Percentiles rank a stretch among this genome's conserved stretches.
These are phyloP conservation scores for Penicillium diatomitis DNA, from an alignment of 495 filamentous ascomycete species.

Conservation along the genomic window DNA sequence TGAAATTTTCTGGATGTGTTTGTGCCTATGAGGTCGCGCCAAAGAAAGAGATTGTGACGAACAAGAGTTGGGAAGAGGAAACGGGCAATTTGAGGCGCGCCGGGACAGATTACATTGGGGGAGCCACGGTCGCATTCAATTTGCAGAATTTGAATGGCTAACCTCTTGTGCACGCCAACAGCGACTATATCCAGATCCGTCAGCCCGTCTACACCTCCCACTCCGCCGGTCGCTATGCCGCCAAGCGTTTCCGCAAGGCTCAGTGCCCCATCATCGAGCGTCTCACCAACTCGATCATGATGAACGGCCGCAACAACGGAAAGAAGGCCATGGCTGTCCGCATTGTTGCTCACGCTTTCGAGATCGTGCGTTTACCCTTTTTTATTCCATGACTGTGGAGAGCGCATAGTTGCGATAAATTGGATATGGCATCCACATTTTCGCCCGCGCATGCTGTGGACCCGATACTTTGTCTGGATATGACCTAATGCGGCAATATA, in stretches of 20 bases:
- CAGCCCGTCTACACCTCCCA: constrained; percentile 96
- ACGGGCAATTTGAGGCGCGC: background rate
- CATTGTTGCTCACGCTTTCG: constrained; percentile 97
- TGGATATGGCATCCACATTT: background rate
- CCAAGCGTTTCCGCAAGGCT: constrained; percentile 99
- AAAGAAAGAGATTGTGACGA: constrained; percentile 2
- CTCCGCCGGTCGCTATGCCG: constrained; percentile 95
- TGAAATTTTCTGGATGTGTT: constrained; percentile 4
- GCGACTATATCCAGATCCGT: constrained; percentile 99
- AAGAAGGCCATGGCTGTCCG: constrained; percentile 99
- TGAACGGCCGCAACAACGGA: constrained; percentile 99
- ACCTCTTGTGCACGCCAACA: constrained; percentile 26
- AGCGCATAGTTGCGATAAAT: background rate
- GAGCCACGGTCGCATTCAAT: background rate
- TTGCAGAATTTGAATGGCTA: constrained; percentile 7
- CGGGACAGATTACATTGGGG: constrained; percentile 8
- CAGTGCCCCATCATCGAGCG: constrained; percentile 99
- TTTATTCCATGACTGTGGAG: background rate
- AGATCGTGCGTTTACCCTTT: constrained; percentile 67
- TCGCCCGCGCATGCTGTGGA: background rate
- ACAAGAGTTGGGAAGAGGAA: background rate
- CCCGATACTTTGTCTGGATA: background rate
- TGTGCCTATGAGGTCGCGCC: constrained; percentile 7
- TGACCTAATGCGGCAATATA: constrained; percentile 23
- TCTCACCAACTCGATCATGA: constrained; percentile 99